A percentile compares a stretch with the other conserved stretches of the same genome.
These are phyloP conservation scores for Kwoniella newhampshirensis DNA, from an alignment of 768 basidiomycete genomes.

Conservation along the genomic window DNA sequence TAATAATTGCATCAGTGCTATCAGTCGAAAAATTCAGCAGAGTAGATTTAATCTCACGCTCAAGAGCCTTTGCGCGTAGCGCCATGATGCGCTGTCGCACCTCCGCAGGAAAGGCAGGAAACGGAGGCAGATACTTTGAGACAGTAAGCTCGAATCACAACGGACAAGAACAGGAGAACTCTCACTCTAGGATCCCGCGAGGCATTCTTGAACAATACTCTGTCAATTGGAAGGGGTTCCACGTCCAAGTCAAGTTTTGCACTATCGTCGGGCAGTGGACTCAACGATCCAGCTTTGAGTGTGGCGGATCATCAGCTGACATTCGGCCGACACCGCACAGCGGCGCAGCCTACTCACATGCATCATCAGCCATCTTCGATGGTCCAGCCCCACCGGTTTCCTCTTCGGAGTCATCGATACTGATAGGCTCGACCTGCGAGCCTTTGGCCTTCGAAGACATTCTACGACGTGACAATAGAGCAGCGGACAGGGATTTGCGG, in stretches of 20 bases:
- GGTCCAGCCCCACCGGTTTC: conserved; percentile 19
- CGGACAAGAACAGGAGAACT: neutral
- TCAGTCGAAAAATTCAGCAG: no score
- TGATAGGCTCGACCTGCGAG: conserved; percentile 25
- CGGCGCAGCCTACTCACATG: no score
- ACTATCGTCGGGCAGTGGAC: conserved; percentile 1
- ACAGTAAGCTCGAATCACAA: conserved; percentile 4
- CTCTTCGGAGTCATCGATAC: conserved; percentile 33
- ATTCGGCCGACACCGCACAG: no score
- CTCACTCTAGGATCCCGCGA: conserved; percentile 30
- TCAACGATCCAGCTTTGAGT: conserved; percentile 7
- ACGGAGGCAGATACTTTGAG: conserved; percentile 38
- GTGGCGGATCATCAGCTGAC: neutral
- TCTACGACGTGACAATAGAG: neutral
- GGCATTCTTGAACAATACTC: conserved; percentile 24
- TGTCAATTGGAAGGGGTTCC: conserved; percentile 15
- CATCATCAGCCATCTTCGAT: neutral
- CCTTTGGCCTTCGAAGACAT: conserved; percentile 6
- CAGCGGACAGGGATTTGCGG: conserved; percentile 16
- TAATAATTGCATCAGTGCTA: conserved; percentile 12
- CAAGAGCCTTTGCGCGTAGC: conserved; percentile 13
- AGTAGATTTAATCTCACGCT: neutral
- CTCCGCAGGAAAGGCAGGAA: conserved; percentile 26
- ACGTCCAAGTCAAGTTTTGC: neutral
- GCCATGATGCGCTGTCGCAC: conserved; percentile 19